Evolutionary conservation across 2,329 filamentous ascomycete species (phyloP), one percentile per base, ranked within the genome.

Genomic region (Nigrospora oryzae): DNA sequence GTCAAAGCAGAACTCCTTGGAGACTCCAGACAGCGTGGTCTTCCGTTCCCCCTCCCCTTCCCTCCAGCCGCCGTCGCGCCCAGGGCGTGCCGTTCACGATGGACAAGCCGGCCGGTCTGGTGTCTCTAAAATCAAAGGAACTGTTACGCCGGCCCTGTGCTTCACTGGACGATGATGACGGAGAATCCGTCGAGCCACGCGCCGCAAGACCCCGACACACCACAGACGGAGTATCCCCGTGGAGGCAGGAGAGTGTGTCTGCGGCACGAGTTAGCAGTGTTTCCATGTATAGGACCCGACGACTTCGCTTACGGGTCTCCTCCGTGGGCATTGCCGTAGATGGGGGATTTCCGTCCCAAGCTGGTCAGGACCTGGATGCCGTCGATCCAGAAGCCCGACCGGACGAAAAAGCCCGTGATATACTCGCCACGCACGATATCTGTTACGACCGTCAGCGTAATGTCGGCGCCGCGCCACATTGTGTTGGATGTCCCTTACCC

Each of bases 201-300:
- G 34, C 75, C 89, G 57, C 82, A 87, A 42, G 86, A 87, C 46
- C 93, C 93, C 11, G 87, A 85, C 51, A 97, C 75, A 47, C 93
- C 93, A 49, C 86, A 90, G 58, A 97, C 84, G 52, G 75, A 87
- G 67, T 93, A 96, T 40, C 91, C 91, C 53, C 86, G 76, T 11
- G 93, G 93, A 42, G 91, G 89, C 54, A 97, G 86, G 49, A 98
- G 73, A 32, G 83, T 93, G 63, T 90, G 84, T 51, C 91, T 96
- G 54, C 7, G 19, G 8, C 45, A 15, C 15, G 14, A 15, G 50
- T 64, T 47, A 63, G 56, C 39, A 50, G 36, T 47, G 31, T 34
- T 11, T 42, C 35, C 14, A 23, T 23, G 36, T 8, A n/a, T 30
- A 10, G 23, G 23, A 28, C 10, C 23, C 23, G 38, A 80, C 33